Percentiles rank a stretch among this genome's conserved stretches.
Conservation (phyloP, 768 basidiomycete species). For the Boletales sp. region DNA sequence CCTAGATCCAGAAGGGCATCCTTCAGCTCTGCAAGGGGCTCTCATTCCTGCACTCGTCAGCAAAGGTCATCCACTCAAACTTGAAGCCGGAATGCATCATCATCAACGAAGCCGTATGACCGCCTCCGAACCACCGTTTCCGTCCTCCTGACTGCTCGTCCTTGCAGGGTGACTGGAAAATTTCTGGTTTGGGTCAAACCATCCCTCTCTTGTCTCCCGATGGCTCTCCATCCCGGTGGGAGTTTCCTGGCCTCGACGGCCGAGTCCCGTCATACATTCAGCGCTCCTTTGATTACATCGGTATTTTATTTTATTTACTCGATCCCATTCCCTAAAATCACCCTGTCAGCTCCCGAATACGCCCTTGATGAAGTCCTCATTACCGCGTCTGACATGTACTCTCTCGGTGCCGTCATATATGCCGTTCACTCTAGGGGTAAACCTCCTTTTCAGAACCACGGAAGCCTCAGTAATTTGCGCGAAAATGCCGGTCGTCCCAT, state of each 20-base stretch:
- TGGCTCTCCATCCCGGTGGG: slow-evolving; percentile 78
- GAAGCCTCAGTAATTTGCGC: slow-evolving; percentile 64
- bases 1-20: slow-evolving; percentile 92
- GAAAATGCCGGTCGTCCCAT: slow-evolving; percentile 64
- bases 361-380: slow-evolving; percentile 83
- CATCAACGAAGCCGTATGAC: slow-evolving; percentile 79
- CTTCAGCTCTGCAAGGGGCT: slow-evolving; percentile 90
- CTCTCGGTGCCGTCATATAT: slow-evolving; percentile 87
- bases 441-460: slow-evolving; percentile 85
- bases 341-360: slow-evolving; percentile 83
- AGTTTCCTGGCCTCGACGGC: slow-evolving; percentile 85
- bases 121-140: not conserved
- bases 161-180: slow-evolving; percentile 93
- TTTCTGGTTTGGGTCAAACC: slow-evolving; percentile 84
- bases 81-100: slow-evolving; percentile 83
- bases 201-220: slow-evolving; percentile 68
- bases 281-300: slow-evolving; percentile 93
- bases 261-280: slow-evolving; percentile 79
- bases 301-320: slow-evolving; percentile 36
- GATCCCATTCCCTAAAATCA: slow-evolving; percentile 1
- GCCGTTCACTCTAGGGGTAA: slow-evolving; percentile 86
- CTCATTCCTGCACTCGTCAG: slow-evolving; percentile 88
- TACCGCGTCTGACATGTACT: slow-evolving; percentile 90
- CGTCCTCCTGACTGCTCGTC: not conserved
- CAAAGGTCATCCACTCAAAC: slow-evolving; percentile 89